Base-by-base conservation (phyloP, 225 moss, liverwort and hornwort genomes). In the Pleurozium schreberi region DNA sequence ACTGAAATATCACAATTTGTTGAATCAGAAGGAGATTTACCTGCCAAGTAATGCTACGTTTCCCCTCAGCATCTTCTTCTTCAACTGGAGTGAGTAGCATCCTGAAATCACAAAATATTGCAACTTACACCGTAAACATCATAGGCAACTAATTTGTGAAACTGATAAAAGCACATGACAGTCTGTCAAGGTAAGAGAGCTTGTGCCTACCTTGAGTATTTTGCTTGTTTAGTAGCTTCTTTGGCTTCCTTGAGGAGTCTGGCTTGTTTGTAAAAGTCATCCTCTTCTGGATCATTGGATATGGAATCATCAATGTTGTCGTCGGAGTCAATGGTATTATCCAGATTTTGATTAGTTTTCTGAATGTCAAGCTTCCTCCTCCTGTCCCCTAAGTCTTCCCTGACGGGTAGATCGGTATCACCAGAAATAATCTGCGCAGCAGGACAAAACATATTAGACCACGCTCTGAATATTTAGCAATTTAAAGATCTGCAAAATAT, bases 361-460 rank as follows among this genome's bases (percentile, higher is more conserved):
- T 93, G 92, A 82, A 96, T 95, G 75, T 97, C 98, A 43, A 88
- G 95, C 86, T 95, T 99, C 89, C 97, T 95, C 80, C 98, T 93
- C 76, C 97, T 95, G 63, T 97, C 98, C 89, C 97, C 98, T 84
- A 99, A 92, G 75, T 96, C 97, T 81, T 96, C 98, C 91, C 91
- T 95, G 36, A 91, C 88, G 21, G 97, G 97, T 86, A 99, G 84
- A 92, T 99, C 96, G 38, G 97, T 93, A 93, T 99, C 98, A 88
- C 98, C 98, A 86, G 98, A 97, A 85, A 94, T 74, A 64, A 93
- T 89, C 97, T 97, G 93, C 71, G 70, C 84, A 87, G 47, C 78
- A 88, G 30, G 14, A 45, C 14, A 58, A 65, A 84, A 88, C 60
- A 57, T 73, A 34, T 73, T 34, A 83, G 68, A 83, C 22, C 81